A percentile compares a stretch with the other conserved stretches of the same genome.
Conservation (phyloP, 441 rosid genomes). For the Euphorbia celastroides region DNA sequence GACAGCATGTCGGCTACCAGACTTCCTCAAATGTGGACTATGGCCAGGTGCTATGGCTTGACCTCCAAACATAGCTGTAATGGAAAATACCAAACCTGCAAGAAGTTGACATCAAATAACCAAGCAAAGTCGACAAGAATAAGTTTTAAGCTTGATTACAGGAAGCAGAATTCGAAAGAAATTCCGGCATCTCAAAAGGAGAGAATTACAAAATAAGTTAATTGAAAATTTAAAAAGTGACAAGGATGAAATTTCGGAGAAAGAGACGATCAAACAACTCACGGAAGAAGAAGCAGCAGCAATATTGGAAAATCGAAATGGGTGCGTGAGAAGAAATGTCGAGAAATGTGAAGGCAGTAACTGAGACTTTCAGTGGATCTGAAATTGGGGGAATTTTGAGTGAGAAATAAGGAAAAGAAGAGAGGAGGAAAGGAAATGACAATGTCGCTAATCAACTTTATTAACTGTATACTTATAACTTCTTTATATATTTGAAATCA, state of each 20-base stretch:
- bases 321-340: neutral
- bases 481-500: too few relatives aligned
- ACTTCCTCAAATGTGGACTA: constrained; percentile 80
- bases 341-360: constrained; percentile 7
- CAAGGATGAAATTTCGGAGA: neutral
- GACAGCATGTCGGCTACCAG: constrained; percentile 70
- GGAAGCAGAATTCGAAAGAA: neutral
- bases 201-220: neutral
- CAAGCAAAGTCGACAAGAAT: neutral
- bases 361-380: constrained; percentile 23
- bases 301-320: neutral
- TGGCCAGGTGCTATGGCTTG: constrained; percentile 43
- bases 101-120: neutral
- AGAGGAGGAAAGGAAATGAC: neutral
- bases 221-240: neutral
- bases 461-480: neutral
- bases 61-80: constrained; percentile 70
- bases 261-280: neutral
- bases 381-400: constrained; percentile 28
- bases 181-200: neutral
- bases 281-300: neutral
- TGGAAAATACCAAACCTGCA: neutral
- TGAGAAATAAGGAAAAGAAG: constrained; percentile 19
- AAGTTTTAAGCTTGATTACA: neutral
- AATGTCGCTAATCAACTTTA: neutral